Evolutionary conservation across 164 flowering plant genomes (phyloP).

Genomic region (Vitis vinifera): ASM3070453v1 NC_081808.1:3872501-3873000

Average conservation of each 20-base stretch:
- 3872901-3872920: too few species aligned
- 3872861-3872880: not conserved
- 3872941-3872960: too few species aligned
- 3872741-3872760: too few species aligned
- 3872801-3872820: not conserved
- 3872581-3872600: constrained; percentile 19
- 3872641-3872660: constrained; percentile 81
- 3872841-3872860: not conserved
- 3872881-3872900: not conserved
- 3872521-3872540: not conserved
- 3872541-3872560: not conserved
- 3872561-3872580: not conserved
- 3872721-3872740: not conserved
- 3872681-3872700: constrained; percentile 61
- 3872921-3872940: too few species aligned
- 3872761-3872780: not conserved
- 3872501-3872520: not conserved
- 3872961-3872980: too few species aligned
- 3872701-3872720: constrained; percentile 46
- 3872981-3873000: too few species aligned
- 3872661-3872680: constrained; percentile 61
- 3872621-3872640: constrained; percentile 67
- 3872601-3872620: constrained; percentile 71
- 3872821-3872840: not conserved
- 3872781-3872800: not conserved